Conservation (phyloP, 805 yeast species). For the Ogataea corticis region DNA sequence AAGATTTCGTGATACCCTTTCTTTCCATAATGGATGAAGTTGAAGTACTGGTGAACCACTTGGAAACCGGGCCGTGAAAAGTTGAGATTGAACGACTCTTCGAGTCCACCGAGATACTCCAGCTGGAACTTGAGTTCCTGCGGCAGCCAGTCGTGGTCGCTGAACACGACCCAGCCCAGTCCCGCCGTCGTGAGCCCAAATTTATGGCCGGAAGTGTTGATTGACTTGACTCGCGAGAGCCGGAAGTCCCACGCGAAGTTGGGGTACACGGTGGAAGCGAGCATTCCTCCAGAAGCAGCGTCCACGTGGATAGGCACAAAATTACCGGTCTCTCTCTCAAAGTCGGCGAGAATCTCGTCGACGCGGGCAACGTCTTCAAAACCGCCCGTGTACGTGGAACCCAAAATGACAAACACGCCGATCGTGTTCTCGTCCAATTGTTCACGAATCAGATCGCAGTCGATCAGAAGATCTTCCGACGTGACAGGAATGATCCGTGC, state of each 20-base stretch:
- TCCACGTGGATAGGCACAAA: slow-evolving; percentile 87
- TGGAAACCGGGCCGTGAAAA: slow-evolving; percentile 94
- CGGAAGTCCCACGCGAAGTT: slow-evolving; percentile 82
- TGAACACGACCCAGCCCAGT: slow-evolving; percentile 90
- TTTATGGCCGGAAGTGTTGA: slow-evolving; percentile 91
- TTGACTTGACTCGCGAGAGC: slow-evolving; percentile 72
- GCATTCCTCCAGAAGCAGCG: slow-evolving; percentile 89
- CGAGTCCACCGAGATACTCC: slow-evolving; percentile 84
- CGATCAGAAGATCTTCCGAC: slow-evolving; percentile 64
- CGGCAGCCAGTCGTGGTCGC: slow-evolving; percentile 63
- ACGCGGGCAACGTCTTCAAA: slow-evolving; percentile 75
- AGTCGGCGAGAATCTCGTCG: slow-evolving; percentile 63
- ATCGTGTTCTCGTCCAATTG: slow-evolving; percentile 87
- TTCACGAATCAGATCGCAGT: slow-evolving; percentile 56
- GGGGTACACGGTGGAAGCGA: slow-evolving; percentile 83
- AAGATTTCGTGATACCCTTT: slow-evolving; percentile 71
- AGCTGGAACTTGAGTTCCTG: slow-evolving; percentile 72
- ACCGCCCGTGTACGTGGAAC: slow-evolving; percentile 92
- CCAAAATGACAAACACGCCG: slow-evolving; percentile 84
- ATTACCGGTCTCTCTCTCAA: slow-evolving; percentile 64
- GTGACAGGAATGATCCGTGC: slow-evolving; percentile 71
- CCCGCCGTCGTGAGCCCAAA: slow-evolving; percentile 91
- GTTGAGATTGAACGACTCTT: slow-evolving; percentile 82
- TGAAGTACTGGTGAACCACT: slow-evolving; percentile 83
- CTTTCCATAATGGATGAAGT: slow-evolving; percentile 68